phyloP scores from a whole-genome alignment of 768 basidiomycete genomes.

The Leccinum uliginosum region DNA sequence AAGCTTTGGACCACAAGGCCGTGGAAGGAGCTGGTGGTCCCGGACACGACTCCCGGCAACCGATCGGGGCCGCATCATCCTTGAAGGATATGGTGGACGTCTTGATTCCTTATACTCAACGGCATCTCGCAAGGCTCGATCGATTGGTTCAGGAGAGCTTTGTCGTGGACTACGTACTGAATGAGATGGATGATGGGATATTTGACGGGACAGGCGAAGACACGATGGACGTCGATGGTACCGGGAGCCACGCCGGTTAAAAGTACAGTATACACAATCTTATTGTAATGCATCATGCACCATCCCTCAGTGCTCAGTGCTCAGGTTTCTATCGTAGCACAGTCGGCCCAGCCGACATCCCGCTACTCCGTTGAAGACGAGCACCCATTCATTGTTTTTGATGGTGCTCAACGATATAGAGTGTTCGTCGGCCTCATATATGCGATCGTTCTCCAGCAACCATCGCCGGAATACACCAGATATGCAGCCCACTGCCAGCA shows the following conservation, averaged over 20 bases:
- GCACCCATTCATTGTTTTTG: conserved; percentile 54
- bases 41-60: conserved; percentile 28
- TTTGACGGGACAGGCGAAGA: conserved; percentile 47
- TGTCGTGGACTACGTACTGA: conserved; percentile 84
- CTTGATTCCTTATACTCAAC: conserved; percentile 90
- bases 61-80: conserved; percentile 22
- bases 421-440: conserved; percentile 47
- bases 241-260: not conserved
- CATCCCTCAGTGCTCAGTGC: not conserved
- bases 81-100: conserved; percentile 79
- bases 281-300: conserved; percentile 1
- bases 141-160: conserved; percentile 92
- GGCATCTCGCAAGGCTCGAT: conserved; percentile 84
- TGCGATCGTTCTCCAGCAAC: conserved; percentile 56
- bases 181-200: conserved; percentile 83
- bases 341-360: conserved; percentile 58
- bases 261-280: conserved; percentile 14
- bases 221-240: conserved; percentile 37
- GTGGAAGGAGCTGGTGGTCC: conserved; percentile 10
- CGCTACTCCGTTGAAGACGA: conserved; percentile 69
- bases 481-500: conserved; percentile 60
- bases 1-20: conserved; percentile 46
- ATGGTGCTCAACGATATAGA: conserved; percentile 42
- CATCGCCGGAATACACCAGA: conserved; percentile 65
- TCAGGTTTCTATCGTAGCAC: not conserved